A percentile compares a stretch with the other conserved stretches of the same genome.
phyloP scores from a whole-genome alignment of 805 yeast species.

The Pichia nanzhaoensis region DNA sequence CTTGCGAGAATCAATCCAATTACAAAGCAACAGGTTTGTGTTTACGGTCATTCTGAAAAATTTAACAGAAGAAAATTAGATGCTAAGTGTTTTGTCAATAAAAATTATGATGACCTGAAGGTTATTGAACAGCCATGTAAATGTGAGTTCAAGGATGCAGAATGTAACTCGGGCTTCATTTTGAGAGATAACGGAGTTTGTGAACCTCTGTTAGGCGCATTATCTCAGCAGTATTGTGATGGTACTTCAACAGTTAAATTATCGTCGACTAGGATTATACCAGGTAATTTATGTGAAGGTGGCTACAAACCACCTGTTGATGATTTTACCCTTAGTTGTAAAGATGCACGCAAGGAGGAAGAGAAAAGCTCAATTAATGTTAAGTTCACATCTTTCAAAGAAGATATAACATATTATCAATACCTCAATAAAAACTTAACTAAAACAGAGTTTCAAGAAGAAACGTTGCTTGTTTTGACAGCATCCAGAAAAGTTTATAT shows the following conservation, averaged over 20 bases:
- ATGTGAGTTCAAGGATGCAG: constrained; percentile 62
- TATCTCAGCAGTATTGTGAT: constrained; percentile 20
- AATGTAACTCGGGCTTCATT: constrained; percentile 53
- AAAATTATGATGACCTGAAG: constrained; percentile 40
- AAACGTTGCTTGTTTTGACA: constrained; percentile 59
- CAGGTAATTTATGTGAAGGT: constrained; percentile 24
- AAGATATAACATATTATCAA: constrained; percentile 46
- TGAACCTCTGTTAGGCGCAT: constrained; percentile 26
- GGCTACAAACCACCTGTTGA: constrained; percentile 18
- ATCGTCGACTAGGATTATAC: constrained; percentile 22
- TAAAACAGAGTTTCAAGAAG: constrained; percentile 39
- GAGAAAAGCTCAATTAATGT: constrained; percentile 30
- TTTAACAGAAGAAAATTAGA: constrained; percentile 57
- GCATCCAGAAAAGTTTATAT: constrained; percentile 45
- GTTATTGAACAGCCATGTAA: constrained; percentile 49
- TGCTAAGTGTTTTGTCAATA: constrained; percentile 55
- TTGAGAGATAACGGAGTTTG: constrained; percentile 39
- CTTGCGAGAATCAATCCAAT: constrained; percentile 39
- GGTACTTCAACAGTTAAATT: constrained; percentile 18
- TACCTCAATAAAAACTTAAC: constrained; percentile 51
- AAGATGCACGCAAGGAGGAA: constrained; percentile 21
- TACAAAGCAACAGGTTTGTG: constrained; percentile 40
- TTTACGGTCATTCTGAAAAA: constrained; percentile 61
- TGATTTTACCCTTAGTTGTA: constrained; percentile 33
- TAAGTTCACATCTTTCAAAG: constrained; percentile 40